Base-by-base conservation (phyloP, 2,329 filamentous ascomycete species). In the Nemania abortiva region DNA sequence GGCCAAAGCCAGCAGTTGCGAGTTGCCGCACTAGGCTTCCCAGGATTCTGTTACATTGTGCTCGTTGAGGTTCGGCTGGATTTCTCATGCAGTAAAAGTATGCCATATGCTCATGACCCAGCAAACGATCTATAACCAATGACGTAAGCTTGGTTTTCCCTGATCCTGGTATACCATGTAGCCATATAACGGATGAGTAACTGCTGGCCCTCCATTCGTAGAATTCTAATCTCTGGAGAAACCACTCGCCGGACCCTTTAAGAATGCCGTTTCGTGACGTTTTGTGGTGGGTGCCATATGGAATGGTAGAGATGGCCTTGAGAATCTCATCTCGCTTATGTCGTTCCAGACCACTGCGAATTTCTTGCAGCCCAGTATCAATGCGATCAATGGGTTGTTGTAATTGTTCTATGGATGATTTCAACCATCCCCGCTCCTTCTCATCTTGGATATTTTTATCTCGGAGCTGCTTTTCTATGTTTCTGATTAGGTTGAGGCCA, bases 61-160 rank as follows among this genome's bases (percentile, higher is more conserved):
- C 60, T 22, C 50, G 39, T 22, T 63, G 24, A n/a, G 39, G 27
- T 29, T 63, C 39, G 20, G 27, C 37, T 20, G 60, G 50, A 7
- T 56, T 49, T 20, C 39, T 55, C 60, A 24, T 56, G 13, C 52
- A 49, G 18, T 56, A 63, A 15, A 47, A 55, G 49, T 63, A 63
- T 47, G 60, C 52, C 13, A 55, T 20, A 37, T 63, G 37, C 9
- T 63, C 60, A 37, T 56, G 39, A 10, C 9, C 39, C 6, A n/a
- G 11, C 2, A 49, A n/a, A 20, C 49, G 18, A 34, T 56, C 27
- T 47, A 63, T 56, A 24, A 63, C 27, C 9, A 49, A 7, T 2
- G 50, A 63, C 20, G 60, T 37, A n/a, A 56, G 52, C 11, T 55
- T 63, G 4, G 60, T 63, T 27, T 63, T 63, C 10, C 60, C 60